phyloP scores from a whole-genome alignment of 371 early-diverging fungal species.

The Funneliformis caledonium region DNA sequence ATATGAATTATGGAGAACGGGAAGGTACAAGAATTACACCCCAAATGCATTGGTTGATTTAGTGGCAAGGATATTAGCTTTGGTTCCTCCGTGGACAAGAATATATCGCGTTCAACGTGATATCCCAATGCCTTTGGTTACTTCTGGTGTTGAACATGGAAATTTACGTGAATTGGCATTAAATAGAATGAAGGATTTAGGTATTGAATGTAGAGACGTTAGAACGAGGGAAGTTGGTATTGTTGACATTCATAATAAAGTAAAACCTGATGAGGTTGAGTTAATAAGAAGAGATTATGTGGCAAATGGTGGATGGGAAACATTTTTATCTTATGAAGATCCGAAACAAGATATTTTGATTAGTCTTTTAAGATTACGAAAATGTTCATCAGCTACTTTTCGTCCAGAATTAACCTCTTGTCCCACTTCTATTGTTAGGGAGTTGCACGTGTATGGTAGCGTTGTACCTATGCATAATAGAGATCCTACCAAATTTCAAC shows the following conservation, averaged over 20 bases:
- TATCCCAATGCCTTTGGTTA: conserved; percentile 99
- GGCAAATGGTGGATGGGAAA: conserved; percentile 99
- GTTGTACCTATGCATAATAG: conserved; percentile 97
- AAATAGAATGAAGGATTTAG: conserved; percentile 97
- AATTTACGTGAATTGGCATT: conserved; percentile 98
- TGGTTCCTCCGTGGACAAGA: conserved; percentile 99
- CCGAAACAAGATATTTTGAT: conserved; percentile 98
- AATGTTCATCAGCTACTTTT: conserved; percentile 92
- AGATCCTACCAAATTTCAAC: conserved; percentile 99
- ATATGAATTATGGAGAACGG: conserved; percentile 99
- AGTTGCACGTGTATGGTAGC: conserved; percentile 99
- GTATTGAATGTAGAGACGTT: conserved; percentile 98
- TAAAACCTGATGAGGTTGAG: conserved; percentile 90
- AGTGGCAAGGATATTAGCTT: conserved; percentile 94
- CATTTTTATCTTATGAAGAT: conserved; percentile 99
- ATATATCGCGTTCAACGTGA: conserved; percentile 99
- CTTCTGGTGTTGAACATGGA: conserved; percentile 99
- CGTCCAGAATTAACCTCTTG: conserved; percentile 88
- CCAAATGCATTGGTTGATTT: conserved; percentile 98
- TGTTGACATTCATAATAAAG: conserved; percentile 97
- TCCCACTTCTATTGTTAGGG: conserved; percentile 95
- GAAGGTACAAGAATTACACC: conserved; percentile 98
- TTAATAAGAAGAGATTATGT: conserved; percentile 98
- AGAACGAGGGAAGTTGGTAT: conserved; percentile 99
- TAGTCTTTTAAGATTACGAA: conserved; percentile 96